Evolutionary conservation across 768 basidiomycete species (phyloP).

Genomic region (Tricholoma flavovirens): DNA sequence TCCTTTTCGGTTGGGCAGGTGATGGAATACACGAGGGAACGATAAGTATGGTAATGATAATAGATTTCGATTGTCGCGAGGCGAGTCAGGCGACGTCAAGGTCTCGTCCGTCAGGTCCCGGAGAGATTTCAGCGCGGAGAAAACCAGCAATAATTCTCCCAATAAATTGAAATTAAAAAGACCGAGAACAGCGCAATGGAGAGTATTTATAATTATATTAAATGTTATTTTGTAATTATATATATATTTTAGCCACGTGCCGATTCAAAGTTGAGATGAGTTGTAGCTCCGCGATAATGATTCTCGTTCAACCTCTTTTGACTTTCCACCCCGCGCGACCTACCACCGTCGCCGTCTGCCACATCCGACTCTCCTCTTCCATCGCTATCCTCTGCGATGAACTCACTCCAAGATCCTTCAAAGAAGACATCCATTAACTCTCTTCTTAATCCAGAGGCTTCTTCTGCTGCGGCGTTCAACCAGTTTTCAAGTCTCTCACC

Average conservation of each 20-base stretch:
- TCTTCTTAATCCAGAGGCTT: slow-evolving; percentile 35
- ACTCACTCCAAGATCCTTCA: slow-evolving; percentile 29
- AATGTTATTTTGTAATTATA: background rate
- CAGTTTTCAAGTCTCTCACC: slow-evolving; percentile 16
- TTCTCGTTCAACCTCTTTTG: background rate
- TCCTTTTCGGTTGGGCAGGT: background rate
- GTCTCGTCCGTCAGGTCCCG: background rate
- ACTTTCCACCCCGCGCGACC: background rate
- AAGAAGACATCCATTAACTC: slow-evolving; percentile 38
- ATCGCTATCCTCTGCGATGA: slow-evolving; percentile 18
- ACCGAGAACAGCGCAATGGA: background rate
- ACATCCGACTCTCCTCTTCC: background rate
- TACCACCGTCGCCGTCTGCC: background rate
- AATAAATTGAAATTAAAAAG: background rate
- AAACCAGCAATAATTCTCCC: background rate
- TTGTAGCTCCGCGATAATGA: slow-evolving; percentile 3
- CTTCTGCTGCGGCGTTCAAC: slow-evolving; percentile 18
- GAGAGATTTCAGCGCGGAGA: background rate
- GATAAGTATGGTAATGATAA: background rate
- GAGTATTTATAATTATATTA: background rate
- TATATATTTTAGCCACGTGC: background rate
- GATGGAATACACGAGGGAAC: background rate
- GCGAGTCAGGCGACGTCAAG: background rate
- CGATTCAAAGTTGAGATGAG: background rate
- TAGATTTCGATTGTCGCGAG: background rate